A percentile compares a stretch with the other conserved stretches of the same genome.
These are phyloP conservation scores for Hydrangea macrophylla DNA, from an alignment of 148 eudicot genomes.

Conservation along the genomic window DNA sequence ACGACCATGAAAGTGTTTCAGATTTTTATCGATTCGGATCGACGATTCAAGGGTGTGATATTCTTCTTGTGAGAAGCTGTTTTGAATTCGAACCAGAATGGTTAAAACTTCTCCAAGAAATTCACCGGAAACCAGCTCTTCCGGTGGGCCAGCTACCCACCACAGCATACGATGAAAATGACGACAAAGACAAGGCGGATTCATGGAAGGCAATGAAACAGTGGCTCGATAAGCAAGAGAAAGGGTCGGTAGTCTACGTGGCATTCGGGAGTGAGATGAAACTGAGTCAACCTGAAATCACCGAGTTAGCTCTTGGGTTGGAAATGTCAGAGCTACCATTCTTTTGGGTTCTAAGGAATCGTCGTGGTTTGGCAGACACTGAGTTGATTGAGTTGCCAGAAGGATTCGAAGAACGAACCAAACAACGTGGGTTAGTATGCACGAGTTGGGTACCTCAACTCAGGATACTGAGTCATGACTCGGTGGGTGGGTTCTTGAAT, in stretches of 20 bases:
- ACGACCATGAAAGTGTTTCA: not conserved
- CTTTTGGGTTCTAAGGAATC: not conserved
- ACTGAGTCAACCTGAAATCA: not conserved
- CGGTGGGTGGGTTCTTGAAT: not conserved
- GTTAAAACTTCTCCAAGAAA: not conserved
- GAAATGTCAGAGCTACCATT: not conserved
- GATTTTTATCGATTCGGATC: not conserved
- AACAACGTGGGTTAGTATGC: not conserved
- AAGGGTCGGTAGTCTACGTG: constrained; percentile 9
- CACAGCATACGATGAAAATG: not conserved
- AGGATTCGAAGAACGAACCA: not conserved
- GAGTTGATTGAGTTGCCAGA: not conserved
- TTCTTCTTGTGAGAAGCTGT: constrained; percentile 5
- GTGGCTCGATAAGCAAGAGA: constrained; percentile 3
- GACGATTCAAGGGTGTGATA: not conserved
- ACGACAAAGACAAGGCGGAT: not conserved
- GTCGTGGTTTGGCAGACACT: not conserved
- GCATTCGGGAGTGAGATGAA: constrained; percentile 7
- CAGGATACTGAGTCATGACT: not conserved
- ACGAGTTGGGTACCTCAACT: not conserved
- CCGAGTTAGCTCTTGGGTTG: not conserved
- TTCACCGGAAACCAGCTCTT: not conserved
- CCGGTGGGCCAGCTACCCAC: constrained; percentile 14
- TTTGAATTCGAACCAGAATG: constrained; percentile 10
- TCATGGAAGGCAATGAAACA: constrained; percentile 1